Evolutionary conservation across 1,284 basidiomycete species (phyloP).

Genomic region (Tilletia setariae): DNA sequence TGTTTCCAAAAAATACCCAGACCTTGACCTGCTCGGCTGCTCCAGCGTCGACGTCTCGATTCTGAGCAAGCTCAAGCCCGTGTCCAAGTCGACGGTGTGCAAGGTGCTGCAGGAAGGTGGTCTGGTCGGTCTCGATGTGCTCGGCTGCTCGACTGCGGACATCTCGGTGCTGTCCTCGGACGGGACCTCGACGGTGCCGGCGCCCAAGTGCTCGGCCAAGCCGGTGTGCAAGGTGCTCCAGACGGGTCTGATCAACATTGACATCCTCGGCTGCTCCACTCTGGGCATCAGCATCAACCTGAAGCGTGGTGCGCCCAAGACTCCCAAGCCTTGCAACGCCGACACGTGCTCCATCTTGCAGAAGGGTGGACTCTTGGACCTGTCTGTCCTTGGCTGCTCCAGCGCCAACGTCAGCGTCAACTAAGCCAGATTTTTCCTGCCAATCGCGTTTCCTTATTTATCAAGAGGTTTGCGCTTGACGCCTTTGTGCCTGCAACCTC

Average conservation of each 20-base stretch:
- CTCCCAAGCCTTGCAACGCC: slow-evolving; percentile 2
- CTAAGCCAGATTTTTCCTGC: too few relatives aligned
- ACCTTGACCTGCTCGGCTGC: slow-evolving; percentile 14
- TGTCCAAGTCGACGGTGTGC: slow-evolving; percentile 2
- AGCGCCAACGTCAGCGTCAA: not conserved
- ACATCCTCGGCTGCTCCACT: not conserved
- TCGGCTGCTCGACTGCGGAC: not conserved
- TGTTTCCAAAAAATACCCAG: not conserved
- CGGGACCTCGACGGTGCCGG: not conserved
- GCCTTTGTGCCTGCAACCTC: too few relatives aligned
- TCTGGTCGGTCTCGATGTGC: slow-evolving; percentile 6
- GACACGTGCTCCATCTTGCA: not conserved
- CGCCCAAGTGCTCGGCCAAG: slow-evolving; percentile 3
- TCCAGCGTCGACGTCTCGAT: not conserved
- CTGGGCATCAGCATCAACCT: not conserved
- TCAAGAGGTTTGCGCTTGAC: too few relatives aligned
- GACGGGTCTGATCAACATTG: slow-evolving; percentile 11
- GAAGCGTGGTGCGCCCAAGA: not conserved
- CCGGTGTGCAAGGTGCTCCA: not conserved
- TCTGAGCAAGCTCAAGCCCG: slow-evolving; percentile 11
- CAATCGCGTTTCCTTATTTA: too few relatives aligned
- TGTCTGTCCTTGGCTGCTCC: not conserved
- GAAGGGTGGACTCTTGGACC: not conserved
- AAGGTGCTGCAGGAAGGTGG: slow-evolving; percentile 9
- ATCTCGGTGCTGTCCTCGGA: not conserved